Base-by-base conservation (phyloP, 352 stramenopile genomes). In the Phytophthora melonis region DNA sequence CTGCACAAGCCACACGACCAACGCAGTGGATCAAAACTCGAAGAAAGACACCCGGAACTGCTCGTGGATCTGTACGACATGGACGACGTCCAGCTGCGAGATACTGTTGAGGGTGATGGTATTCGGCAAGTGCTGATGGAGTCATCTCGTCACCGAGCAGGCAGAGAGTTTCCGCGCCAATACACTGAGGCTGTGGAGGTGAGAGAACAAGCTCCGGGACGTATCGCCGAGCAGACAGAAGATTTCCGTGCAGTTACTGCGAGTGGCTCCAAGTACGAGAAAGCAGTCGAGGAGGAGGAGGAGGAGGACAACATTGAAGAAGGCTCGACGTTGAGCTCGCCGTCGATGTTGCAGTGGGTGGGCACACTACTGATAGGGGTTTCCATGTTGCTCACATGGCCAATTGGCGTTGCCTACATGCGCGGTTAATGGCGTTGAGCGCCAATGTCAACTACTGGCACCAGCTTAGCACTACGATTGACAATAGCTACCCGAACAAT, bases 361-460 rank as follows among this genome's bases (percentile, higher is more conserved):
- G 63, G 50, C 5, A 61, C 47, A 30, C 54, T 72, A 13, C 3
- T 68, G 5, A 8, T 76, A 10, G 69, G 63, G 5, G 58, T 72
- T 56, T 76, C 69, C 6, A 76, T 76, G 21, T 25, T 72, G 45
- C 49, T 72, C 8, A 76, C 63, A 10, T 75, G 63, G 68, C 68
- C 68, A 18, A 43, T 75, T 27, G 56, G 14, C 4, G 6, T 75
- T n/a, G 49, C 62, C 23, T 75, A 67, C 41, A 49, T 75, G 16
- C 43, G 34, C 5, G 55, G 21, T 3, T 75, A 50, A 62, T 30
- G 39, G 9, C 53, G 2, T 10, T 39, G 8, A 66, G 47, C 39
- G 7, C 39, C 45, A 36, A 54, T 13, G 18, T 32, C 5, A 18
- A 13, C 39, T 18, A 63, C 13, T n/a, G 25, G 23, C 39, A 45